Evolutionary conservation across 1,284 basidiomycete species (phyloP).

Genomic region (Amylostereum areolatum): DNA sequence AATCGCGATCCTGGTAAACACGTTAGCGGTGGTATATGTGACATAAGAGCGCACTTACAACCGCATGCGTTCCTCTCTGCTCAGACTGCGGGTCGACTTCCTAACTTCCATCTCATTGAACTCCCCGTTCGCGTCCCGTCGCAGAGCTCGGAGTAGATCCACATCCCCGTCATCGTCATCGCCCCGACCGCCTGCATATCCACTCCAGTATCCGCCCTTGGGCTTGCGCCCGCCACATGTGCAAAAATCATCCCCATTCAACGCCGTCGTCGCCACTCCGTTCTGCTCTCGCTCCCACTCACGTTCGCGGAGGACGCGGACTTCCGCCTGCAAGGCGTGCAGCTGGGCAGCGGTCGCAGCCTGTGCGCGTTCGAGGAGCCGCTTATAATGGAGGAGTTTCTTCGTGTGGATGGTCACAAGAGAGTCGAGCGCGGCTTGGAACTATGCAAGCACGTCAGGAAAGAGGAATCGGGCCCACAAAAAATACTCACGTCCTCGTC

Average conservation of each 20-base stretch:
- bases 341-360: slow-evolving; percentile 70
- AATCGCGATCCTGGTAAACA: slow-evolving; percentile 26
- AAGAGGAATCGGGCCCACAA: slow-evolving; percentile 7
- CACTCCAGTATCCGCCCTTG: slow-evolving; percentile 55
- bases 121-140: slow-evolving; percentile 42
- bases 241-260: slow-evolving; percentile 39
- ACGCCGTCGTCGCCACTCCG: slow-evolving; percentile 10
- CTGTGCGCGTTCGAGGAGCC: slow-evolving; percentile 71
- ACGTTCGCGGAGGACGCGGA: slow-evolving; percentile 45
- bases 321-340: slow-evolving; percentile 73
- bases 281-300: slow-evolving; percentile 22
- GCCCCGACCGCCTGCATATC: slow-evolving; percentile 40
- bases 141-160: slow-evolving; percentile 41
- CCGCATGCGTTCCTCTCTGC: slow-evolving; percentile 63
- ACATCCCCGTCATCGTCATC: slow-evolving; percentile 34
- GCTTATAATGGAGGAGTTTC: slow-evolving; percentile 66
- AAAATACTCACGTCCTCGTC: slow-evolving; percentile 55
- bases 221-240: slow-evolving; percentile 53
- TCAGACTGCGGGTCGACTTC: slow-evolving; percentile 53
- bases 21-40: slow-evolving; percentile 4
- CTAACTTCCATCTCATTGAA: slow-evolving; percentile 68
- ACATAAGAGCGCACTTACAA: slow-evolving; percentile 42
- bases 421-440: slow-evolving; percentile 47
- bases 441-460: slow-evolving; percentile 30
- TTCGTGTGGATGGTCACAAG: slow-evolving; percentile 55